Conservation (phyloP, 2,329 filamentous ascomycete genomes). For the Talaromyces atroroseus region DNA sequence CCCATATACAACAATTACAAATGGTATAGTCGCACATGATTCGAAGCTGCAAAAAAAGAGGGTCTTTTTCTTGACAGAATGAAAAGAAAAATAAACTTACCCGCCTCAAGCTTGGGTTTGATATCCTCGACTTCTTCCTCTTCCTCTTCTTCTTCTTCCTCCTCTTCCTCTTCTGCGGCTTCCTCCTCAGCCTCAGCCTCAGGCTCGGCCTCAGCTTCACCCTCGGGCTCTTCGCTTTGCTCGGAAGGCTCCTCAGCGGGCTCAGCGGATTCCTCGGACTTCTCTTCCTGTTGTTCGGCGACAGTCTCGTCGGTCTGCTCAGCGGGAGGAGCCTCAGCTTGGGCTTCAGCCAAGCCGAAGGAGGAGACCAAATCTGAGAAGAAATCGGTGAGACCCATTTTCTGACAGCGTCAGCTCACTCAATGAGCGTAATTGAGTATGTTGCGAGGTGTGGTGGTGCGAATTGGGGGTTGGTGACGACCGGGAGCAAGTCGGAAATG, state of each 20-base stretch:
- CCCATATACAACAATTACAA: neutral
- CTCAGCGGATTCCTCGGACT: slow-evolving; percentile 15
- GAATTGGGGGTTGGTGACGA: slow-evolving; percentile 19
- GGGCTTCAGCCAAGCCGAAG: slow-evolving; percentile 56
- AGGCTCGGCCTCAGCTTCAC: slow-evolving; percentile 43
- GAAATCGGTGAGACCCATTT: slow-evolving; percentile 61
- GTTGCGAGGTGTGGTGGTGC: slow-evolving; percentile 12
- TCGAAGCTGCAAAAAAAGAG: neutral
- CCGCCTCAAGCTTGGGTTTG: slow-evolving; percentile 85
- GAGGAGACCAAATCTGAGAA: slow-evolving; percentile 61
- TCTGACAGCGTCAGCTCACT: slow-evolving; percentile 24
- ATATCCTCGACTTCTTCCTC: slow-evolving; percentile 77
- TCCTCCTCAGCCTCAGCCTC: slow-evolving; percentile 49
- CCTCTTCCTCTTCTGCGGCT: slow-evolving; percentile 59
- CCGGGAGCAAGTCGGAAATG: slow-evolving; percentile 26
- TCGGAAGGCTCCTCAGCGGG: slow-evolving; percentile 23
- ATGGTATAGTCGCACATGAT: neutral
- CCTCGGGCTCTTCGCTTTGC: slow-evolving; percentile 31
- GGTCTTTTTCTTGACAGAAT: neutral
- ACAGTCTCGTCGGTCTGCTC: slow-evolving; percentile 47
- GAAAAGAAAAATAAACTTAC: slow-evolving; percentile 53
- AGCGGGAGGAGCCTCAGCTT: slow-evolving; percentile 54
- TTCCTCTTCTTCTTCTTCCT: slow-evolving; percentile 75
- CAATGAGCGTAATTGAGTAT: slow-evolving; percentile 29
- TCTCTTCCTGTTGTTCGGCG: slow-evolving; percentile 36